phyloP scores from a whole-genome alignment of 148 eudicot genomes.

The Chenopodium suecicum region DNA sequence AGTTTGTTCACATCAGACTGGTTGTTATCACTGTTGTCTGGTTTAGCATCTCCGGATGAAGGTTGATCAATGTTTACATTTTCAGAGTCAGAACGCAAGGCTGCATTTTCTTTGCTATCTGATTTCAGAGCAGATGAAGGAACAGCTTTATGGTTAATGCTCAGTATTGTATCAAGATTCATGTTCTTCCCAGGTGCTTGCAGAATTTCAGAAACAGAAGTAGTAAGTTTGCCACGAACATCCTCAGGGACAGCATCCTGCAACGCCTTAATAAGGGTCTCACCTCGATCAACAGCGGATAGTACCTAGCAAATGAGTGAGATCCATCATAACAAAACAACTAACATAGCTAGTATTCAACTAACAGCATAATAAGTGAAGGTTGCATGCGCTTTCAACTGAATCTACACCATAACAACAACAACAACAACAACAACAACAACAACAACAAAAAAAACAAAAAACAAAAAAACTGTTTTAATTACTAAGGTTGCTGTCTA shows the following conservation, averaged over 20 bases:
- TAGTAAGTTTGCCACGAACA: conserved; percentile 83
- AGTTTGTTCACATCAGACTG: conserved; percentile 28
- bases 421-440: too few species aligned
- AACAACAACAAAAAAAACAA: too few species aligned
- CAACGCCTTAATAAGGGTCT: conserved; percentile 75
- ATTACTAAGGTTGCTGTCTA: neutral
- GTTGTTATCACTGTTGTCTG: conserved; percentile 23
- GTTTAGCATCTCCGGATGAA: conserved; percentile 26
- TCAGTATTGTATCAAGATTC: conserved; percentile 51
- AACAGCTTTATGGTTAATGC: conserved; percentile 37
- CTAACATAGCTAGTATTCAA: neutral
- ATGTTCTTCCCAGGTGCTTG: conserved; percentile 49
- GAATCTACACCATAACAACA: too few species aligned
- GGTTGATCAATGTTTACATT: conserved; percentile 31
- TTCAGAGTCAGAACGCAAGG: conserved; percentile 25
- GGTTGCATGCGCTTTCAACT: neutral
- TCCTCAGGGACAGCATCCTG: conserved; percentile 97
- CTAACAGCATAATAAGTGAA: neutral
- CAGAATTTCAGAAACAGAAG: conserved; percentile 71
- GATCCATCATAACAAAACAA: conserved; percentile 1
- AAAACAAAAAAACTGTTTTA: neutral
- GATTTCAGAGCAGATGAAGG: conserved; percentile 45
- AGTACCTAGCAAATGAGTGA: conserved; percentile 52
- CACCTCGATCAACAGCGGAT: conserved; percentile 77
- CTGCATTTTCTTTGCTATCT: conserved; percentile 40